Conservation (phyloP, 768 basidiomycete genomes). For the Crassisporium funariophilum region DNA sequence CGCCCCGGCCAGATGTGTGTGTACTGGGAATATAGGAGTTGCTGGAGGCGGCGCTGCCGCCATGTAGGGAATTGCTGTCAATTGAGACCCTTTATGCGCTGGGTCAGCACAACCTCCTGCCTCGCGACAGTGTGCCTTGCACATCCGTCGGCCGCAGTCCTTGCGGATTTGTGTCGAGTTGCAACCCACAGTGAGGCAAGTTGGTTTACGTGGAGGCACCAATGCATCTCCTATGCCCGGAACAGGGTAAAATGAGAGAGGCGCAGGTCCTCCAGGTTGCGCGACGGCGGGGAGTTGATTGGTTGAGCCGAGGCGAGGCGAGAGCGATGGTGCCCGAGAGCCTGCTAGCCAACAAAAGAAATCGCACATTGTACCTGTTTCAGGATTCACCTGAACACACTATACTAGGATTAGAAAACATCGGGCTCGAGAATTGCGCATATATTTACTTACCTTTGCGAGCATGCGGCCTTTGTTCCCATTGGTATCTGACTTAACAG, state of each 20-base stretch:
- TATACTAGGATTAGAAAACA: neutral
- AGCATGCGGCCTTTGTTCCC: neutral
- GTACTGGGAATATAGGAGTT: neutral
- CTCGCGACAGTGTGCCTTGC: neutral
- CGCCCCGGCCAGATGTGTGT: neutral
- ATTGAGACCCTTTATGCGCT: neutral
- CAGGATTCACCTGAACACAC: neutral
- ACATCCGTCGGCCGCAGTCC: neutral
- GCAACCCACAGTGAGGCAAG: constrained; percentile 2
- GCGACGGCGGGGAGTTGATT: neutral
- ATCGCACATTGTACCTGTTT: neutral
- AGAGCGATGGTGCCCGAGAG: neutral
- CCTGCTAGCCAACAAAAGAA: neutral
- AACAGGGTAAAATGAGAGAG: neutral
- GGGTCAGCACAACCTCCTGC: constrained; percentile 1
- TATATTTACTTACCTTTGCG: constrained; percentile 2
- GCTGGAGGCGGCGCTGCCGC: neutral
- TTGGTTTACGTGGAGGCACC: neutral
- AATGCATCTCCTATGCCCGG: neutral
- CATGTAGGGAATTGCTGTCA: neutral
- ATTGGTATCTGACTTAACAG: neutral
- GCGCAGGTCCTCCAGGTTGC: neutral
- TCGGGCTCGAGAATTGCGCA: neutral
- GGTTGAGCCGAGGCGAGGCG: neutral
- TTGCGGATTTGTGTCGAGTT: neutral